A percentile compares a stretch with the other conserved stretches of the same genome.
Conservation (phyloP, 1,284 basidiomycete genomes). For the Meripilus lineatus region DNA sequence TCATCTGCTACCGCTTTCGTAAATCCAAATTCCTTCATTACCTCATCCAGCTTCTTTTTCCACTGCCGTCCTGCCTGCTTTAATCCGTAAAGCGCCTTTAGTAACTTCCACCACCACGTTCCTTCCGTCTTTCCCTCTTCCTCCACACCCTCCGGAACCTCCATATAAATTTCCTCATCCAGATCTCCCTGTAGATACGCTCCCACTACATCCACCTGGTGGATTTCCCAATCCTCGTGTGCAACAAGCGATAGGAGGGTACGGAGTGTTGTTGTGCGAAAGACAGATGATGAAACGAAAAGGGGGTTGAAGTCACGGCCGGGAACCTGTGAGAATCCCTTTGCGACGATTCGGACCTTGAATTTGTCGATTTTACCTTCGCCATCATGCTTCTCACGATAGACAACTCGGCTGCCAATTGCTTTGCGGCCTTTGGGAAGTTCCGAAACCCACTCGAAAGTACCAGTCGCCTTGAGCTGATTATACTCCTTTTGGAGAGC, state of each 20-base stretch:
- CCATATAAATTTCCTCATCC: constrained; percentile 23
- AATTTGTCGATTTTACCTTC: constrained; percentile 23
- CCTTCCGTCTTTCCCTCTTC: constrained; percentile 14
- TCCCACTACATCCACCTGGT: constrained; percentile 35
- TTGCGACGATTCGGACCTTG: constrained; percentile 37
- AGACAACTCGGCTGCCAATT: constrained; percentile 24
- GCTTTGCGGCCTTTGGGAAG: constrained; percentile 14
- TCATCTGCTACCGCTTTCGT: constrained; percentile 21
- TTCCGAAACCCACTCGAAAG: constrained; percentile 15
- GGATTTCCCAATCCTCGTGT: constrained; percentile 22
- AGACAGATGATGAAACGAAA: constrained; percentile 28
- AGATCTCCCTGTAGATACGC: constrained; percentile 33
- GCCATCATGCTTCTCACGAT: constrained; percentile 24
- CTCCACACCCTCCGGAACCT: constrained; percentile 28
- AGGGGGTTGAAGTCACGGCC: constrained; percentile 34
- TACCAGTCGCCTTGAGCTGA: constrained; percentile 5
- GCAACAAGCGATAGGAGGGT: constrained; percentile 29
- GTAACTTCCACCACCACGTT: constrained; percentile 9
- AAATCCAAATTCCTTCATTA: constrained; percentile 20
- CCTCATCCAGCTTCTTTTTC: constrained; percentile 17
- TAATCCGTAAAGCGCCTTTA: constrained; percentile 23
- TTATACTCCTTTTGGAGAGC: constrained; percentile 14
- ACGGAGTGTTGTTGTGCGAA: constrained; percentile 21
- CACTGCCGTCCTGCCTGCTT: constrained; percentile 26
- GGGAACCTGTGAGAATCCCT: constrained; percentile 34